Evolutionary conservation across 768 basidiomycete genomes (phyloP).

Genomic region (Tulasnella calospora): DNA sequence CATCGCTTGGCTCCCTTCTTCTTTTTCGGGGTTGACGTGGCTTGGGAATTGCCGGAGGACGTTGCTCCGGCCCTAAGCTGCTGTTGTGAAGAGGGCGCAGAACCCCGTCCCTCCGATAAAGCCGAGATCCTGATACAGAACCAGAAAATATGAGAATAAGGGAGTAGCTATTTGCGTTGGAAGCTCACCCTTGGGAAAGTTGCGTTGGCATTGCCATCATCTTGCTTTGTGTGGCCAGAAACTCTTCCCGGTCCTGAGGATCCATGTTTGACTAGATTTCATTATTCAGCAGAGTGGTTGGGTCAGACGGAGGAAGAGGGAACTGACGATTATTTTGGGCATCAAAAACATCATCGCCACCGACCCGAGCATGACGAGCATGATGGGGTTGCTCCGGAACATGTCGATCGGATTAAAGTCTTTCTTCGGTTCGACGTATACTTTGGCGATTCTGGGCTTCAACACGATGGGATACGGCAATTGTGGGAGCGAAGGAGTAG

Average conservation of each 20-base stretch:
- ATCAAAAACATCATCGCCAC: constrained; percentile 15
- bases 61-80: background rate
- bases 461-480: constrained; percentile 15
- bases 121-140: background rate
- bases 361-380: constrained; percentile 21
- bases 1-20: constrained; percentile 1
- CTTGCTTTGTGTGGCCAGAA: constrained; percentile 12
- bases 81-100: background rate
- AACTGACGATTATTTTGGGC: constrained; percentile 23
- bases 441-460: background rate
- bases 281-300: background rate
- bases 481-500: background rate
- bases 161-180: background rate
- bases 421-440: constrained; percentile 20
- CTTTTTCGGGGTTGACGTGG: background rate
- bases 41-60: background rate
- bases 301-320: background rate
- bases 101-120: background rate
- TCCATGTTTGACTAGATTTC: constrained; percentile 18
- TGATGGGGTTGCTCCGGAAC: constrained; percentile 21
- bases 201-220: constrained; percentile 13
- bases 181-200: background rate
- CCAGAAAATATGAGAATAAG: background rate
- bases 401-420: constrained; percentile 20
- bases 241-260: constrained; percentile 16